Percentiles rank a stretch among this genome's conserved stretches.
Conservation (phyloP, 2,329 filamentous ascomycete genomes). For the Alternaria ventricosa region DNA sequence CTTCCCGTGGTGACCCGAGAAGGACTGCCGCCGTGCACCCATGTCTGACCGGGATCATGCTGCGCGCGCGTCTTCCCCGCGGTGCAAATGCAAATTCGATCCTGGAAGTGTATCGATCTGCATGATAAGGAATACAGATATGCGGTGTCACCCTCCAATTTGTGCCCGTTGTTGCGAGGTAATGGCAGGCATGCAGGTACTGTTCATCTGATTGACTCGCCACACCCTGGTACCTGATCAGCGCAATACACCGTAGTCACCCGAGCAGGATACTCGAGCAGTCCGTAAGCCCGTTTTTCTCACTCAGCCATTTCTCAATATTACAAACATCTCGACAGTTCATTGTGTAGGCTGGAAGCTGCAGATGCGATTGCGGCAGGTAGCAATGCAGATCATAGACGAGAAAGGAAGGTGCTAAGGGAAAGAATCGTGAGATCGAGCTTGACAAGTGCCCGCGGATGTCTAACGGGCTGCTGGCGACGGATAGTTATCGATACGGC, state of each 20-base stretch:
- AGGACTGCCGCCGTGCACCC: slow-evolving; percentile 16
- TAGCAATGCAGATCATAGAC: slow-evolving; percentile 11
- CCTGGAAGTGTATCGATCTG: slow-evolving; percentile 17
- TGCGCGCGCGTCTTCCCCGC: slow-evolving; percentile 5
- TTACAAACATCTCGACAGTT: not conserved
- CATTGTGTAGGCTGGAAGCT: not conserved
- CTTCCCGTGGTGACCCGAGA: slow-evolving; percentile 2
- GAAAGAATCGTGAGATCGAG: not conserved
- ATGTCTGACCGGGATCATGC: slow-evolving; percentile 15
- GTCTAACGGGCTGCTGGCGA: slow-evolving; percentile 5
- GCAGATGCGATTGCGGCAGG: slow-evolving; percentile 1
- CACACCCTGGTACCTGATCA: not conserved
- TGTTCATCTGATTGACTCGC: not conserved
- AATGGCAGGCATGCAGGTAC: slow-evolving; percentile 3
- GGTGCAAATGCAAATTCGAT: slow-evolving; percentile 17
- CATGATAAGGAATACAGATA: slow-evolving; percentile 21
- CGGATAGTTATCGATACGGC: slow-evolving; percentile 25
- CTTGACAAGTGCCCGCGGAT: slow-evolving; percentile 16
- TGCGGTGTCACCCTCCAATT: not conserved
- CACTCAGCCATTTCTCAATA: not conserved
- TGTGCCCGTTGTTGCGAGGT: not conserved
- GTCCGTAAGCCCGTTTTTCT: not conserved
- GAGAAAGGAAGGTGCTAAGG: slow-evolving; percentile 27
- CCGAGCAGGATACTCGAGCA: not conserved
- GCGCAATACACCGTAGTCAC: not conserved